These are phyloP conservation scores for Penicillium robsamsonii DNA, from an alignment of 495 filamentous ascomycete species.

Conservation along the genomic window DNA sequence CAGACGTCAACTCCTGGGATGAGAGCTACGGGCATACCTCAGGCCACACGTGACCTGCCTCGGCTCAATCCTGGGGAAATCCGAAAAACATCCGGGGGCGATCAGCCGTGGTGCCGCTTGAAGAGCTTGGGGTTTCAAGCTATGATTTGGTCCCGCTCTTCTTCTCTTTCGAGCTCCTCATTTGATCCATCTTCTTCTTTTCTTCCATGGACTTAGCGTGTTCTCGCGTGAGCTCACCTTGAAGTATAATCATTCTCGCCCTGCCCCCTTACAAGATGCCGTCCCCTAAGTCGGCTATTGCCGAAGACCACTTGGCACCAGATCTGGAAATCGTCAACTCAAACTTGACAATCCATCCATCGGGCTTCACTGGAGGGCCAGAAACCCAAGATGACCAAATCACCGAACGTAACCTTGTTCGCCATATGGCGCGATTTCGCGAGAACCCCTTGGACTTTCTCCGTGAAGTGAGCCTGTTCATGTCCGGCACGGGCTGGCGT, in stretches of 20 bases:
- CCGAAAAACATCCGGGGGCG: constrained; percentile 25
- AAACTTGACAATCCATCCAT: constrained; percentile 75
- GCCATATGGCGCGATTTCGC: constrained; percentile 79
- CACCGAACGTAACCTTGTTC: constrained; percentile 72
- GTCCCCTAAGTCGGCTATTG: constrained; percentile 33
- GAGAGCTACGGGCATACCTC: neutral
- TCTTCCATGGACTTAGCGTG: neutral
- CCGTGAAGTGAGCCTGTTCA: constrained; percentile 85
- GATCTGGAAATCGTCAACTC: constrained; percentile 81
- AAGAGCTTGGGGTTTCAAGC: constrained; percentile 23
- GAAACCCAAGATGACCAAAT: constrained; percentile 39
- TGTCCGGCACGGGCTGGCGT: constrained; percentile 89
- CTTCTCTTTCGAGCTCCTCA: neutral
- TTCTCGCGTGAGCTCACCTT: constrained; percentile 7
- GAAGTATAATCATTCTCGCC: constrained; percentile 8
- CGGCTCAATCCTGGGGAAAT: constrained; percentile 17
- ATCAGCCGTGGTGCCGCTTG: constrained; percentile 25
- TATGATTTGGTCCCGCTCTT: constrained; percentile 23
- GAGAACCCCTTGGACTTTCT: constrained; percentile 75
- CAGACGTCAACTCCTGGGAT: neutral
- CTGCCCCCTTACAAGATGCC: constrained; percentile 29
- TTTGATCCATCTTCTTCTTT: neutral
- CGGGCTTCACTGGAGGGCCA: constrained; percentile 57
- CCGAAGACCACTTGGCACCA: constrained; percentile 56
- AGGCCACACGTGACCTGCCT: constrained; percentile 10